Base-by-base conservation (phyloP, 768 basidiomycete genomes). In the Podaxis sp. region DNA sequence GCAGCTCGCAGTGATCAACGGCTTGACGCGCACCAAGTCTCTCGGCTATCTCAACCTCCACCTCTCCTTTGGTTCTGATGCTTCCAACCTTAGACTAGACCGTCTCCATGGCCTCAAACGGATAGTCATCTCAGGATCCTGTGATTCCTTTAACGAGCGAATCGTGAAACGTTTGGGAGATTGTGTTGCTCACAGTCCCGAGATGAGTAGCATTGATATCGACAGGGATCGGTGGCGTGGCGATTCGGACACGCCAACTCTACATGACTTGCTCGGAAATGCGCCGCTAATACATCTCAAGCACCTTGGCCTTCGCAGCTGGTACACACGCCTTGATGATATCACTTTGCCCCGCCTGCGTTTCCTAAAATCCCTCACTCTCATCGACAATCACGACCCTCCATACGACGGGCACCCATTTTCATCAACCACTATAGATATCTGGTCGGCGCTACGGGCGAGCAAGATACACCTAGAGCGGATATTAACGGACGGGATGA, bases 121-220 rank as follows among this genome's bases (percentile, higher is more conserved):
- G 5, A 38, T 60, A 26, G 49, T 51, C 49, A 40, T 52, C 26
- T 60, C 58, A 52, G 58, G 58, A 50, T 51, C 58, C 13, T 60
- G 58, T 24, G 33, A 50, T 7, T 52, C 22, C 41, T 52, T 60
- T 17, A 13, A 38, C 13, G 36, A 50, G 3, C 24, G n/a, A 40
- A 51, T 60, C 38, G 58, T 60, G 49, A 60, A 51, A 60, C 58
- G 49, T 12, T 40, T 60, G 17, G 58, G 50, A 28, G 11, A 26
- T 38, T 52, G 58, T 15, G 24, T 60, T 50, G n/a, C 58, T 60
- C 58, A 52, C 8, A 51, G 58, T 51, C 58, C 58, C 22, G 58
- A 60, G 17, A 60, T 52, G 58, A 60, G 20, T 28, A 60, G 58
- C 49, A 60, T 60, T 26, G 48, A 60, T 40, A 41, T 60, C 13